A percentile compares a stretch with the other conserved stretches of the same genome.
phyloP scores from a whole-genome alignment of 2,329 filamentous ascomycete genomes.

The Scedosporium aurantiacum region DNA sequence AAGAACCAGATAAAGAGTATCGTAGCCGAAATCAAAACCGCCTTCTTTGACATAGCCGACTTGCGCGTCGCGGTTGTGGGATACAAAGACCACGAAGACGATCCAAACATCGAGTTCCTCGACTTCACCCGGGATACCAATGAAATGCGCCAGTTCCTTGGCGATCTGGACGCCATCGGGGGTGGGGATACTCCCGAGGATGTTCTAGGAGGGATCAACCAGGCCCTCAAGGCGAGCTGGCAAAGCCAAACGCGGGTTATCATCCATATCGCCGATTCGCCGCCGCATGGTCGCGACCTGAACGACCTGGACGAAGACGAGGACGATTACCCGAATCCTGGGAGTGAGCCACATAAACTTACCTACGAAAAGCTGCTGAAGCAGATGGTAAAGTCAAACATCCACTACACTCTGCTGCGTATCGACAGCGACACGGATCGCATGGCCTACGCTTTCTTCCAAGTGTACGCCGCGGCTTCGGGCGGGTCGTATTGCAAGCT shows the following conservation, averaged over 20 bases:
- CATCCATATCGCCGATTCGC: conserved; percentile 22
- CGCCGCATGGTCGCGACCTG: conserved; percentile 17
- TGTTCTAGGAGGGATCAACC: conserved; percentile 21
- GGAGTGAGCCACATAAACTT: conserved; percentile 20
- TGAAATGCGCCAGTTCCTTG: conserved; percentile 16
- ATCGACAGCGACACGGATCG: conserved; percentile 18
- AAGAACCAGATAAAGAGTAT: conserved; percentile 23
- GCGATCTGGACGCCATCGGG: conserved; percentile 12
- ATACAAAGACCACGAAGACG: conserved; percentile 22
- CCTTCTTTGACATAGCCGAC: conserved; percentile 22
- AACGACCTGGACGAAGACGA: conserved; percentile 10
- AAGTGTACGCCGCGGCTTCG: conserved; percentile 13
- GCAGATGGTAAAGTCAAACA: conserved; percentile 14
- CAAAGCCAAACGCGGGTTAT: conserved; percentile 21
- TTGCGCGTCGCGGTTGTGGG: conserved; percentile 23
- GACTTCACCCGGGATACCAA: conserved; percentile 18
- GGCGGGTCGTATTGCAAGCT: conserved; percentile 13
- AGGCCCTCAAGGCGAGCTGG: conserved; percentile 21
- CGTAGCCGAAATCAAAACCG: conserved; percentile 18
- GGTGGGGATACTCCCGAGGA: conserved; percentile 23
- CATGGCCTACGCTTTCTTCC: conserved; percentile 17
- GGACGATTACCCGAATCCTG: conserved; percentile 15
- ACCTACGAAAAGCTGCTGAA: conserved; percentile 14
- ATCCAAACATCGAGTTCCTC: conserved; percentile 16
- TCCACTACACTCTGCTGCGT: conserved; percentile 23